Percentiles rank a stretch among this genome's conserved stretches.
Conservation (phyloP, 2,329 filamentous ascomycete species). For the Colletotrichum truncatum region DNA sequence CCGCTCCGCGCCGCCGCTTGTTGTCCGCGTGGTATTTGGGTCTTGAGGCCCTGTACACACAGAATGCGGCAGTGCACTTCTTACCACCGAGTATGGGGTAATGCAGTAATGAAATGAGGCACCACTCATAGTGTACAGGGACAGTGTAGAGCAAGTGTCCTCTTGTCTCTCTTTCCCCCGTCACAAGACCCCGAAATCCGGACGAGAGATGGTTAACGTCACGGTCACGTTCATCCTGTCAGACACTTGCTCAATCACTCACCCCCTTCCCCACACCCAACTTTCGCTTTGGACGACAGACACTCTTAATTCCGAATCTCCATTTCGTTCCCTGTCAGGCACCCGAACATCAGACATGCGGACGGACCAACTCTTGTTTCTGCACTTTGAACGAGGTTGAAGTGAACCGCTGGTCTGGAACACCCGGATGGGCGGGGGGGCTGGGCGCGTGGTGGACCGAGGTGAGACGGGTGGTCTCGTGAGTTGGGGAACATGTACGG, state of each 20-base stretch:
- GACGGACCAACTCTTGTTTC: slow-evolving; percentile 26
- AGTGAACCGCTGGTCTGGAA: not conserved
- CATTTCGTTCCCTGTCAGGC: not conserved
- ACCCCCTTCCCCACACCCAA: not conserved
- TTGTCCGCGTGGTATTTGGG: not conserved
- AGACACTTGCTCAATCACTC: not conserved
- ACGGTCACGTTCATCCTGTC: slow-evolving; percentile 1
- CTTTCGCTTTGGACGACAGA: not conserved
- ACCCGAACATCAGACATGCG: not conserved
- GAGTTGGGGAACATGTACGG: not conserved
- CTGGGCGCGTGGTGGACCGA: not conserved
- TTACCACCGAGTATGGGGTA: not conserved
- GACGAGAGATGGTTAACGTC: not conserved
- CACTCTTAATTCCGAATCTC: not conserved
- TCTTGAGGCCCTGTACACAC: too few species aligned
- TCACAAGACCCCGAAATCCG: not conserved
- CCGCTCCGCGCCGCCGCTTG: slow-evolving; percentile 15
- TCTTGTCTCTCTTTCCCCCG: not conserved
- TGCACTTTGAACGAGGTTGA: not conserved
- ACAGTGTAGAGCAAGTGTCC: not conserved
- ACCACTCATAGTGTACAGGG: too few species aligned
- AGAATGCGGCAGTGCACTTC: too few species aligned
- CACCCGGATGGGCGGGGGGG: not conserved
- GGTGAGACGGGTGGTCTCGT: not conserved
- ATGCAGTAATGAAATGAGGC: too few species aligned